A percentile compares a stretch with the other conserved stretches of the same genome.
Evolutionary conservation across 805 yeast species (phyloP).

Genomic region (Yamadazyma paraphyllophila): DNA sequence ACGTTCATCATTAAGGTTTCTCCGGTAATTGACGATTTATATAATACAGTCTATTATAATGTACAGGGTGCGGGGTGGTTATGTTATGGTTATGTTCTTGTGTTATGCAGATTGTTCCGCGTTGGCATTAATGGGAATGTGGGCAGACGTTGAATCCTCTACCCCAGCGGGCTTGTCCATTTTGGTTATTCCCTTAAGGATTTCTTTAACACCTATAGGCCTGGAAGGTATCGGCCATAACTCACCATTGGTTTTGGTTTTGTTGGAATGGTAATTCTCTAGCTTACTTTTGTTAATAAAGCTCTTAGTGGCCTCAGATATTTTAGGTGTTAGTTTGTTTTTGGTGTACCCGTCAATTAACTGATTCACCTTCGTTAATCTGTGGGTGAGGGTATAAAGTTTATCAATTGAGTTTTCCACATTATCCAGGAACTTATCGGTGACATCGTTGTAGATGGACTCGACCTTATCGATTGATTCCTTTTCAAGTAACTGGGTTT

Average conservation of each 20-base stretch:
- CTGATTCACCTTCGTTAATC: slow-evolving; percentile 23
- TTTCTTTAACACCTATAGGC: slow-evolving; percentile 17
- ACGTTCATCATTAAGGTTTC: too few relatives aligned
- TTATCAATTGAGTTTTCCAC: slow-evolving; percentile 36
- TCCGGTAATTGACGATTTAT: too few relatives aligned
- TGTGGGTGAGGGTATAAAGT: slow-evolving; percentile 32
- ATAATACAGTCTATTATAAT: too few relatives aligned
- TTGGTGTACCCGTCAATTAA: slow-evolving; percentile 20
- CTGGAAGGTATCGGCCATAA: slow-evolving; percentile 20
- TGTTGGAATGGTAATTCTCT: slow-evolving; percentile 5
- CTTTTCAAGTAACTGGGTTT: slow-evolving; percentile 4
- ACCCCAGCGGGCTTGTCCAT: slow-evolving; percentile 1
- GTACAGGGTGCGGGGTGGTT: too few relatives aligned
- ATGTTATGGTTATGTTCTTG: too few relatives aligned
- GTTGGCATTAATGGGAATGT: too few relatives aligned
- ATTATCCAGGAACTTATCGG: slow-evolving; percentile 15
- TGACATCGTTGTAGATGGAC: slow-evolving; percentile 8
- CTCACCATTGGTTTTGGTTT: not conserved
- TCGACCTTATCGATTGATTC: slow-evolving; percentile 11
- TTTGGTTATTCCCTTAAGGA: slow-evolving; percentile 19
- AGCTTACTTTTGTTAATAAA: slow-evolving; percentile 20
- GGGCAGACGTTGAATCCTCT: too few relatives aligned
- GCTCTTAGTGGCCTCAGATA: slow-evolving; percentile 20
- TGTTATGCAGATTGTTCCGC: too few relatives aligned
- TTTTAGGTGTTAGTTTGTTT: slow-evolving; percentile 17